phyloP scores from a whole-genome alignment of 352 stramenopile genomes.

The Phytophthora parvispora region DNA sequence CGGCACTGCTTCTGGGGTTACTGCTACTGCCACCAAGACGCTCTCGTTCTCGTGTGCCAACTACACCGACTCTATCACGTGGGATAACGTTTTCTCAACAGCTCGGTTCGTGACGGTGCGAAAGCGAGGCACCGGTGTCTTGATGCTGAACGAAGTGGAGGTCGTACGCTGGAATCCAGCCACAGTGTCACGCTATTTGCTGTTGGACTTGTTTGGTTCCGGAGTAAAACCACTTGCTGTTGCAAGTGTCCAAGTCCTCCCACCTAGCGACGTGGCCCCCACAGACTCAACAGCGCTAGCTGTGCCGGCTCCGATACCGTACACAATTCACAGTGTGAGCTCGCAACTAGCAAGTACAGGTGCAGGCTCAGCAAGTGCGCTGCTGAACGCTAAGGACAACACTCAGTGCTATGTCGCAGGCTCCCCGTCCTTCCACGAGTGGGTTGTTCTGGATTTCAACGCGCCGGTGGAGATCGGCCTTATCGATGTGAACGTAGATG shows the following conservation, averaged over 20 bases:
- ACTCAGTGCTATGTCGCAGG: slow-evolving; percentile 56
- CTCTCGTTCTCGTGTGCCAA: slow-evolving; percentile 65
- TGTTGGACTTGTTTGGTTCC: slow-evolving; percentile 60
- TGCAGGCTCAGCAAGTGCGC: slow-evolving; percentile 43
- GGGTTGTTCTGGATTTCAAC: slow-evolving; percentile 69
- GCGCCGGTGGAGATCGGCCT: slow-evolving; percentile 52
- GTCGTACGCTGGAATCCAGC: slow-evolving; percentile 71
- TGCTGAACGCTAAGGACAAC: slow-evolving; percentile 35
- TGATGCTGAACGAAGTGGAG: slow-evolving; percentile 83
- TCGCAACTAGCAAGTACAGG: slow-evolving; percentile 51
- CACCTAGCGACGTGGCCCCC: slow-evolving; percentile 42
- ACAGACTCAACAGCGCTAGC: slow-evolving; percentile 6
- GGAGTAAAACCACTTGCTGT: slow-evolving; percentile 50
- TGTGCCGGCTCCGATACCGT: slow-evolving; percentile 50
- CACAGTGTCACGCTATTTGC: slow-evolving; percentile 49
- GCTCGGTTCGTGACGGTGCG: slow-evolving; percentile 63
- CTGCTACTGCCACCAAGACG: slow-evolving; percentile 27
- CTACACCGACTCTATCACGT: slow-evolving; percentile 42
- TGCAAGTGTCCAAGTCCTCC: slow-evolving; percentile 56
- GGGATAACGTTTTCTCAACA: slow-evolving; percentile 47
- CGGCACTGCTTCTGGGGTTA: slow-evolving; percentile 3
- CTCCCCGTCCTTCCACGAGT: slow-evolving; percentile 63
- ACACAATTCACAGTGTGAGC: slow-evolving; percentile 73
- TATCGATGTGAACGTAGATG: slow-evolving; percentile 58
- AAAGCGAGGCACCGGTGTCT: slow-evolving; percentile 34